Percentiles rank a stretch among this genome's conserved stretches.
Conservation (phyloP, 2,329 filamentous ascomycete genomes). For the Colletotrichum siamense region DNA sequence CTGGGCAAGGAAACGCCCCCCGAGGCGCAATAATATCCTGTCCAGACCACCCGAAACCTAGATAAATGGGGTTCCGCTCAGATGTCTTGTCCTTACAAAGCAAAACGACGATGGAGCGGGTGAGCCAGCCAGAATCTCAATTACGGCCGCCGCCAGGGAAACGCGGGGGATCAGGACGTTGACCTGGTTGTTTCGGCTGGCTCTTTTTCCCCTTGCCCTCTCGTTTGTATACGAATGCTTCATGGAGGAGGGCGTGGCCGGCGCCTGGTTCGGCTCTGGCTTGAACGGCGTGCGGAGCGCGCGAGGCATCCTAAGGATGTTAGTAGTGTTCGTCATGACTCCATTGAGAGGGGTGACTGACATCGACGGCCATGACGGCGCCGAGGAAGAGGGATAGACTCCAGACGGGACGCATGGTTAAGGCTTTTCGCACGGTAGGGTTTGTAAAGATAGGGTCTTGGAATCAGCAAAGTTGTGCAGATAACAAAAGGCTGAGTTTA, state of each 20-base stretch:
- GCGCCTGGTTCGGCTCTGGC: background rate
- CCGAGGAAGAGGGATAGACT: background rate
- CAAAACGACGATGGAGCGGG: background rate
- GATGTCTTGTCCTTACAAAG: rapidly evolving
- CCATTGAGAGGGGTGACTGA: background rate
- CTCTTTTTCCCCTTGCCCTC: background rate
- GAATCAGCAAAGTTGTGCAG: background rate
- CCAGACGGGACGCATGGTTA: background rate
- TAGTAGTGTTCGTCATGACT: background rate
- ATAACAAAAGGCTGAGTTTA: background rate
- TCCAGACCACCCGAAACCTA: background rate
- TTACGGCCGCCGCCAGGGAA: background rate
- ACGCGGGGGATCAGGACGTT: background rate
- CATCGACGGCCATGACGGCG: background rate
- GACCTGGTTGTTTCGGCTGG: background rate
- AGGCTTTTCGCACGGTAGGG: background rate
- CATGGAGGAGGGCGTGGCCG: too few species aligned
- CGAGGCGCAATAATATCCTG: rapidly evolving
- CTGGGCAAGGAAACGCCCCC: background rate
- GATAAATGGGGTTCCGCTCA: background rate
- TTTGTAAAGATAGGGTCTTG: background rate
- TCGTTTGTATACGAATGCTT: background rate
- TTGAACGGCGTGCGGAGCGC: background rate
- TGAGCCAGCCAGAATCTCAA: background rate
- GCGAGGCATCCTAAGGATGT: background rate